phyloP scores from a whole-genome alignment of 768 basidiomycete species.

The Glaciozyma martinii region DNA sequence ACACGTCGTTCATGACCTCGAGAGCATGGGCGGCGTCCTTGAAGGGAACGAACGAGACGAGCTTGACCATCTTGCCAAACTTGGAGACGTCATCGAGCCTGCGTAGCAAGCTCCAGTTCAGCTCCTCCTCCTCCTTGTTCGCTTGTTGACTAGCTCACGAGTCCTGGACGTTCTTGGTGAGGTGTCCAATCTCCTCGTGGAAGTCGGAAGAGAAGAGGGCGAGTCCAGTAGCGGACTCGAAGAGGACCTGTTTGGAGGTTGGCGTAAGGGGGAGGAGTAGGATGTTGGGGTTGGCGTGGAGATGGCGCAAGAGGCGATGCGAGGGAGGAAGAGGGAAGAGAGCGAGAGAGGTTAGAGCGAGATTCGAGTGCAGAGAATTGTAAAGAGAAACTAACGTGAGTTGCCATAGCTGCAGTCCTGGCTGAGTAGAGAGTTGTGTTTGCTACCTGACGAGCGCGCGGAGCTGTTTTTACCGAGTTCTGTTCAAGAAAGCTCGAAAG shows the following conservation, averaged over 20 bases:
- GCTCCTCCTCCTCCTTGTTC: too few relatives aligned
- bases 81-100: constrained; percentile 65
- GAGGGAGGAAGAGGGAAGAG: not conserved
- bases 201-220: constrained; percentile 82
- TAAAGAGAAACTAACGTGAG: constrained; percentile 18
- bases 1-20: constrained; percentile 91
- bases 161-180: constrained; percentile 67
- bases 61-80: constrained; percentile 83
- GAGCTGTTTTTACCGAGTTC: too few relatives aligned
- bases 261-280: too few relatives aligned
- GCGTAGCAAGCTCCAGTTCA: too few relatives aligned
- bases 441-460: too few relatives aligned
- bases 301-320: not conserved
- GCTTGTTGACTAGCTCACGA: constrained; percentile 40
- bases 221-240: constrained; percentile 90
- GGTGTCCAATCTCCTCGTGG: constrained; percentile 75
- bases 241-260: constrained; percentile 69
- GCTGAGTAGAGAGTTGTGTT: too few relatives aligned
- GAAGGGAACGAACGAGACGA: constrained; percentile 88
- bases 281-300: not conserved
- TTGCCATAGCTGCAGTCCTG: constrained; percentile 13
- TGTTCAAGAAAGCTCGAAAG: too few relatives aligned
- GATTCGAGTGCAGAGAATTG: too few relatives aligned
- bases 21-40: constrained; percentile 49
- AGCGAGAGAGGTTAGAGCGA: not conserved